Evolutionary conservation across 371 early-diverging fungal species (phyloP).

Genomic region (Lichtheimia ornata): DNA sequence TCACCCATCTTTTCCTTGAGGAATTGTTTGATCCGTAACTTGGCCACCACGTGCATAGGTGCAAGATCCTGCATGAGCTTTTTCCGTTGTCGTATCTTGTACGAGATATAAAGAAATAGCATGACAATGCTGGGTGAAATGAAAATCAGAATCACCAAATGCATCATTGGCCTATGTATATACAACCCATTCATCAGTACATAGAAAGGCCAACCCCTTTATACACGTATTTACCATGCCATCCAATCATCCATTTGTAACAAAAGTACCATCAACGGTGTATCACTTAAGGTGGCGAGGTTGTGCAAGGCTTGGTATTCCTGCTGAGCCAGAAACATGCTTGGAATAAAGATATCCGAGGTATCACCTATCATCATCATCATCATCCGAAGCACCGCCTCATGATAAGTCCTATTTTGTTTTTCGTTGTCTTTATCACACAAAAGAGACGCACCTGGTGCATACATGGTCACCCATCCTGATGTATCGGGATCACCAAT

Average conservation of each 20-base stretch:
- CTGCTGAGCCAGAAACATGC: constrained; percentile 70
- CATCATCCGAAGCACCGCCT: too few species aligned
- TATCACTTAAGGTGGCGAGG: constrained; percentile 39
- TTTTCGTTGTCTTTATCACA: background rate
- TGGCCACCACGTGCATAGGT: constrained; percentile 63
- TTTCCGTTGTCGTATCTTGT: constrained; percentile 64
- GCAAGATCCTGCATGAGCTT: constrained; percentile 64
- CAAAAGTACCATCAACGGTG: constrained; percentile 42
- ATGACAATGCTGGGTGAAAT: constrained; percentile 75
- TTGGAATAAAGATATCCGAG: constrained; percentile 75
- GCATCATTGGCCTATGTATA: constrained; percentile 60
- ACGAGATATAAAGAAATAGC: constrained; percentile 68
- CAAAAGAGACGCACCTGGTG: constrained; percentile 59
- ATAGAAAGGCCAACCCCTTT: too few species aligned
- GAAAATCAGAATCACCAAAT: constrained; percentile 68
- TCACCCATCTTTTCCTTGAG: constrained; percentile 50
- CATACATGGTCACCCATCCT: constrained; percentile 86
- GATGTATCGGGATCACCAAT: constrained; percentile 80
- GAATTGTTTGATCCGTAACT: constrained; percentile 63
- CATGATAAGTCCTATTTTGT: background rate
- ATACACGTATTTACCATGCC: constrained; percentile 27
- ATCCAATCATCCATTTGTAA: constrained; percentile 32
- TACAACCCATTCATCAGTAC: background rate
- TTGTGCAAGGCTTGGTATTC: constrained; percentile 61
- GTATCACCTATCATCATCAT: constrained; percentile 67